These are phyloP conservation scores for Aspergillus pseudoviridinutans DNA, from an alignment of 2,329 filamentous ascomycete species.

Conservation along the genomic window DNA sequence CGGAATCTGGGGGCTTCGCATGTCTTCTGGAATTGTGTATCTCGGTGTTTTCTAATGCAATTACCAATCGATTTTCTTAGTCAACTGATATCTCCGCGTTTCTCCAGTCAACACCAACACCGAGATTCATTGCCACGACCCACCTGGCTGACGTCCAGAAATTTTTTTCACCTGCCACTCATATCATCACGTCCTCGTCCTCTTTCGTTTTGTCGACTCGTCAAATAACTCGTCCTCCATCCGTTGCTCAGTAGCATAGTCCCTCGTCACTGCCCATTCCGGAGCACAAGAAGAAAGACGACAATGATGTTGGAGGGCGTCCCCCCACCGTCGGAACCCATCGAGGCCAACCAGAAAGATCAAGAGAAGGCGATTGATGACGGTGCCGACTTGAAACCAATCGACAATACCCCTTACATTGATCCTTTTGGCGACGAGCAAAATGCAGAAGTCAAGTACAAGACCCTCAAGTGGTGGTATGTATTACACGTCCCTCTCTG, in stretches of 20 bases:
- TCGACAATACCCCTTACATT: slow-evolving; percentile 3
- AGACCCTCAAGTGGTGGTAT: slow-evolving; percentile 42
- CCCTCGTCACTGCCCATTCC: background rate
- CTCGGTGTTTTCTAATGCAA: background rate
- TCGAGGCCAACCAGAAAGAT: slow-evolving; percentile 10
- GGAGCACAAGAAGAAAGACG: background rate
- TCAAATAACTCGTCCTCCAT: background rate
- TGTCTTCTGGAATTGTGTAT: background rate
- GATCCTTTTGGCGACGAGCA: slow-evolving; percentile 33
- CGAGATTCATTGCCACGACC: background rate
- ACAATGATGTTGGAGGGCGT: slow-evolving; percentile 9
- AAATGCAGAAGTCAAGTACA: slow-evolving; percentile 43
- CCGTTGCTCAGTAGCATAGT: background rate
- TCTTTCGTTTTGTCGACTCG: background rate
- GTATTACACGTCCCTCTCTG: background rate
- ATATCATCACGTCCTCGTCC: background rate
- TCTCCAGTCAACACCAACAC: background rate
- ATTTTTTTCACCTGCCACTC: background rate
- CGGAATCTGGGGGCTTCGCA: background rate
- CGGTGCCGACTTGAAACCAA: slow-evolving; percentile 12
- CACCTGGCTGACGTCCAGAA: background rate
- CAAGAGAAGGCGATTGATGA: slow-evolving; percentile 3
- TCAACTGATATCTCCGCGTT: background rate
- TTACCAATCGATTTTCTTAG: background rate
- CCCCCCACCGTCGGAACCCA: slow-evolving; percentile 5